Conservation (phyloP, 192 early-diverging fungal species). For the Podila verticillata region DNA sequence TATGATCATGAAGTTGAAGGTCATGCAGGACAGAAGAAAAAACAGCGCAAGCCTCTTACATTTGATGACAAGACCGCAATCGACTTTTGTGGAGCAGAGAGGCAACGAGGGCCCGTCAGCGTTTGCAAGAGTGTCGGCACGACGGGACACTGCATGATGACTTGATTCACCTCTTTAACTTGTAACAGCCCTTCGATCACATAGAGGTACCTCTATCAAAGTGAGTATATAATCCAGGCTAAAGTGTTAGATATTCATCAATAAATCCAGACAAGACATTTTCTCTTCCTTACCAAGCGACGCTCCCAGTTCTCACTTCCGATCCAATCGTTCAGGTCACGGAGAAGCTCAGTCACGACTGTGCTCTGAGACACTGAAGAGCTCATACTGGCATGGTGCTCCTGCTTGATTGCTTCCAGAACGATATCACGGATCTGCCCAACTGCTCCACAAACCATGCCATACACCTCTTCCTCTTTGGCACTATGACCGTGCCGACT, state of each 20-base stretch:
- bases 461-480: no score
- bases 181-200: constrained; percentile 24
- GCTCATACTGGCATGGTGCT: no score
- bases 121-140: constrained; percentile 23
- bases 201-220: constrained; percentile 23
- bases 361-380: not conserved
- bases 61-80: constrained; percentile 11
- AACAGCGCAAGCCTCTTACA: constrained; percentile 1
- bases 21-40: no score
- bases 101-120: constrained; percentile 10
- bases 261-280: not conserved
- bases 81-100: constrained; percentile 17
- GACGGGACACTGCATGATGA: constrained; percentile 10
- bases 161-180: not conserved
- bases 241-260: not conserved
- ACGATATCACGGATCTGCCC: no score
- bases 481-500: no score
- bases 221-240: not conserved
- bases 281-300: constrained; percentile 15
- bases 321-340: constrained; percentile 45
- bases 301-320: constrained; percentile 45
- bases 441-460: no score
- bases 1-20: no score
- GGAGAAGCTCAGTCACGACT: constrained; percentile 22
- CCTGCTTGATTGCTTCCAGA: no score